Percentiles rank a stretch among this genome's conserved stretches.
Evolutionary conservation across 352 stramenopile species (phyloP).

Genomic region (Hyphochytrium catenoides): DNA sequence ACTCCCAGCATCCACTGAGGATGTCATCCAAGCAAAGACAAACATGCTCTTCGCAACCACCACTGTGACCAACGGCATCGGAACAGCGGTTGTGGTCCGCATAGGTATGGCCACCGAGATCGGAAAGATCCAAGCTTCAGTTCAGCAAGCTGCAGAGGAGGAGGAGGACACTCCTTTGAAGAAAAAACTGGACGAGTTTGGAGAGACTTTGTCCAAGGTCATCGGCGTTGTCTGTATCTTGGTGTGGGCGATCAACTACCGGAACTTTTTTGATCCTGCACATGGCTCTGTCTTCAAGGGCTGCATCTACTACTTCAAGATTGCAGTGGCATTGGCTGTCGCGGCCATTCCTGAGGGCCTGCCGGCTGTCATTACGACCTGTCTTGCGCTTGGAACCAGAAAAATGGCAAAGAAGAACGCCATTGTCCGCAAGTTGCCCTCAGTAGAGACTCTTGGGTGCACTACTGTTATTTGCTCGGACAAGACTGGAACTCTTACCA

Average conservation of each 20-base stretch:
- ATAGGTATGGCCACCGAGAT: constrained; percentile 97
- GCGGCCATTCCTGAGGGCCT: constrained; percentile 96
- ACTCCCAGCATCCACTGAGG: constrained; percentile 29
- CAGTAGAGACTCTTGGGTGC: constrained; percentile 92
- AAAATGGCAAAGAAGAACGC: constrained; percentile 93
- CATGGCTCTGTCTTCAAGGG: constrained; percentile 74
- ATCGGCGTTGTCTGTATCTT: constrained; percentile 92
- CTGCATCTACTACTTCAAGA: constrained; percentile 98
- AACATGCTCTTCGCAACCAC: constrained; percentile 96
- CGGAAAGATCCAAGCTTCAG: constrained; percentile 83
- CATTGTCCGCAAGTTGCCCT: constrained; percentile 93
- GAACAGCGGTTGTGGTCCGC: constrained; percentile 71
- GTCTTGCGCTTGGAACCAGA: constrained; percentile 76
- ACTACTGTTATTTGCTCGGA: constrained; percentile 81
- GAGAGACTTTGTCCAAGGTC: constrained; percentile 78
- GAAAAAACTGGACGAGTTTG: constrained; percentile 97
- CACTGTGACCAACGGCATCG: constrained; percentile 85
- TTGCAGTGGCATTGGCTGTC: constrained; percentile 92
- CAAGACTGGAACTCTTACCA: constrained; percentile 87
- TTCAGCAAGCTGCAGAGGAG: constrained; percentile 74
- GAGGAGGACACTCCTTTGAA: constrained; percentile 86
- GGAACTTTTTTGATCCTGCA: constrained; percentile 79
- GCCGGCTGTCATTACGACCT: constrained; percentile 92
- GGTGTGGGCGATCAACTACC: constrained; percentile 91
- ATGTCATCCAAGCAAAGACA: constrained; percentile 65